Conservation (phyloP, 495 filamentous ascomycete species). For the Rhypophila decipiens region DNA sequence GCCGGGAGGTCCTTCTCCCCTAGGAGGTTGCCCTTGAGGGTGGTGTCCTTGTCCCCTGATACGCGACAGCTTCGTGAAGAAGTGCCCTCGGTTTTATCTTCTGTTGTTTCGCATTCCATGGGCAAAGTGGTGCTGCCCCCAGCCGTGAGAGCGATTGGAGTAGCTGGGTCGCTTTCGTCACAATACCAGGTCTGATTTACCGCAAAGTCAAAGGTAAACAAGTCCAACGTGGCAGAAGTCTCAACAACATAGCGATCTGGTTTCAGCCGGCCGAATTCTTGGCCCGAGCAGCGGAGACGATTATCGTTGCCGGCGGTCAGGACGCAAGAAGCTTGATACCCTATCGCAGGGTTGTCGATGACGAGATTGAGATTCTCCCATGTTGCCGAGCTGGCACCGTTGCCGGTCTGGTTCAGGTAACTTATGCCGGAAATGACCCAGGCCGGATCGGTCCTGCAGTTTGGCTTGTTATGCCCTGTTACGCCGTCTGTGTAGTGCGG, state of each 20-base stretch:
- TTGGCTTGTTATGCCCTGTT: conserved; percentile 5
- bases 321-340: conserved; percentile 23
- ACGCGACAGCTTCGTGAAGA: too few relatives aligned
- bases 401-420: conserved; percentile 14
- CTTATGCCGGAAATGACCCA: conserved; percentile 14
- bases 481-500: conserved; percentile 16
- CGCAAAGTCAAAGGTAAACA: conserved; percentile 6
- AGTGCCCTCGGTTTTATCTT: neutral
- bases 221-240: conserved; percentile 16
- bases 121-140: conserved; percentile 6
- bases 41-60: neutral
- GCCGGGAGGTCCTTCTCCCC: conserved; percentile 9
- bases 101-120: conserved; percentile 1
- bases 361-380: conserved; percentile 13
- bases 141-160: conserved; percentile 17
- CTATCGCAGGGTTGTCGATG: conserved; percentile 17
- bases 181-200: conserved; percentile 29
- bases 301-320: neutral
- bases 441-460: conserved; percentile 8
- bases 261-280: conserved; percentile 13
- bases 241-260: conserved; percentile 10
- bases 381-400: conserved; percentile 4
- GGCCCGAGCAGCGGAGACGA: conserved; percentile 10
- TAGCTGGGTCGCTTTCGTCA: conserved; percentile 20
- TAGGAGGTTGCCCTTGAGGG: conserved; percentile 9